Evolutionary conservation across 441 rosid species (phyloP), one percentile per base, ranked within the genome.

Genomic region (Daphne laureola): DNA sequence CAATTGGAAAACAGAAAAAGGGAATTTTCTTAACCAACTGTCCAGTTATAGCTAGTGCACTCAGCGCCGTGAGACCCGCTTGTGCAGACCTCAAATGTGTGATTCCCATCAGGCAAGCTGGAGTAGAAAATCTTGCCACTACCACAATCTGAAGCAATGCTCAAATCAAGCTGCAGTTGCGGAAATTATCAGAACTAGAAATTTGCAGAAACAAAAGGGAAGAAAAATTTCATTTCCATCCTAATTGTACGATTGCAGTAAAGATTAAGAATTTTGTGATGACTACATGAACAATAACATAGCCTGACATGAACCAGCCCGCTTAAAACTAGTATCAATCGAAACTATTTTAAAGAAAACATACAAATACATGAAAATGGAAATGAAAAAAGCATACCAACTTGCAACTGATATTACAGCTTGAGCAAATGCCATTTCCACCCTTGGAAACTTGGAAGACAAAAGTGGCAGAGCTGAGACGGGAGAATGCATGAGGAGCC

Each of bases 11-110:
- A 50, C 25, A 54, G 49, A 49, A 5, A 18, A 51, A 63, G 74
- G 66, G 18, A 56, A 44, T 62, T 51, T 65, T 79, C 58, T 58
- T 84, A 57, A 92, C 98, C 98, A 72, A 86, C 77, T 65, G 75
- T 73, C 98, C 97, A 89, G 62, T 78, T 73, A 61, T 84, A 83
- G 59, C 25, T 62, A 57, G 68, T 65, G 66, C 96, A 92, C 80
- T 70, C 79, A 73, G 52, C 58, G 75, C 73, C 76, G 58, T 46
- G 72, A 62, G 72, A 58, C 62, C 72, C 74, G 50, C 76, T 73
- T 59, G 63, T 35, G 64, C 98, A 84, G 68, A 92, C 89, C 76
- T 70, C 75, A 71, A 89, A 84, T 48, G 85, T 66, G 73, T 92
- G 97, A 42, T 70, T 75, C 17, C 98, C 96, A 7, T 89, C 98